Percentiles rank a stretch among this genome's conserved stretches.
phyloP scores from a whole-genome alignment of 2,329 filamentous ascomycete species.

The Curvularia hawaiiensis region DNA sequence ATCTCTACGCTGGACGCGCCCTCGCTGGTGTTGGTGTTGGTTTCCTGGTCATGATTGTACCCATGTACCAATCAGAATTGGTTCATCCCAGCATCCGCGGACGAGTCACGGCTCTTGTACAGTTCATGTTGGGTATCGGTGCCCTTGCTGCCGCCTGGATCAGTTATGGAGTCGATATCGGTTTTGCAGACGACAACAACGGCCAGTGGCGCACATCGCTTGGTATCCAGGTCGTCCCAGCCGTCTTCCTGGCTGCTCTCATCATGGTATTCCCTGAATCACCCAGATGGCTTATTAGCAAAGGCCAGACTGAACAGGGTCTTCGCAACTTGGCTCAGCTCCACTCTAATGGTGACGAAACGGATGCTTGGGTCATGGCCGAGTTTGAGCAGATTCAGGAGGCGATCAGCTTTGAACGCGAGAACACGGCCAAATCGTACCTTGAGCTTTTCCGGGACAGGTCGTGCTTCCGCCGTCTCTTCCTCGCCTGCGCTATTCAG shows the following conservation, averaged over 20 bases:
- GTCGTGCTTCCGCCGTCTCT: slow-evolving; percentile 72
- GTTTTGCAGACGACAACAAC: slow-evolving; percentile 53
- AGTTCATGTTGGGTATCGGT: slow-evolving; percentile 83
- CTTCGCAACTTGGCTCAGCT: slow-evolving; percentile 70
- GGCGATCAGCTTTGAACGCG: slow-evolving; percentile 68
- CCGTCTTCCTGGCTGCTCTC: slow-evolving; percentile 65
- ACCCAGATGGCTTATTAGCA: slow-evolving; percentile 73
- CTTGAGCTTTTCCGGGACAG: slow-evolving; percentile 68
- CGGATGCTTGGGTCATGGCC: slow-evolving; percentile 72
- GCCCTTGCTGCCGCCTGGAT: slow-evolving; percentile 75
- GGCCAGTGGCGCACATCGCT: slow-evolving; percentile 68
- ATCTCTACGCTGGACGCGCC: slow-evolving; percentile 72
- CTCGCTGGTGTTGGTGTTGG: slow-evolving; percentile 71
- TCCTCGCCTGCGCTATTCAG: slow-evolving; percentile 72
- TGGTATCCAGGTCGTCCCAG: slow-evolving; percentile 74
- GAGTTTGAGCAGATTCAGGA: slow-evolving; percentile 76
- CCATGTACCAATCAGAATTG: slow-evolving; percentile 79
- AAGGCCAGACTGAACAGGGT: slow-evolving; percentile 68
- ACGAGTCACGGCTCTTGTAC: slow-evolving; percentile 74
- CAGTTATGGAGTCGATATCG: slow-evolving; percentile 67
- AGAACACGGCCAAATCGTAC: slow-evolving; percentile 73
- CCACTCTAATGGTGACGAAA: slow-evolving; percentile 69
- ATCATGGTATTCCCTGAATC: slow-evolving; percentile 75
- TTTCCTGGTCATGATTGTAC: slow-evolving; percentile 67
- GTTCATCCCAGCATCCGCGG: slow-evolving; percentile 80